Percentiles rank a stretch among this genome's conserved stretches.
Conservation (phyloP, 1,284 basidiomycete species). For the Leccinum fuscescens region DNA sequence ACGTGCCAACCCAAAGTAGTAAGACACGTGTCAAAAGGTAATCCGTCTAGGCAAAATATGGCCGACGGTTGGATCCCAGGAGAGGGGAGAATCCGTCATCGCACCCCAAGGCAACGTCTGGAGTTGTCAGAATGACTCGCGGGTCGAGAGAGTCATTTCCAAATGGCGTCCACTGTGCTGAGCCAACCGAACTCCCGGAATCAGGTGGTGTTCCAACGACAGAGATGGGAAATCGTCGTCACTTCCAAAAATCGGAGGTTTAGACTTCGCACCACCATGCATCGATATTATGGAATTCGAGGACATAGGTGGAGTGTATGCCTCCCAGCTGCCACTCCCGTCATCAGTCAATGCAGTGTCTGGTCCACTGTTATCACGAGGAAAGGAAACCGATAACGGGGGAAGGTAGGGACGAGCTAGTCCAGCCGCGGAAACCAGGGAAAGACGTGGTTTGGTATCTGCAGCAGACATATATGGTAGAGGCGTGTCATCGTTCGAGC, state of each 20-base stretch:
- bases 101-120: conserved; percentile 23
- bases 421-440: conserved; percentile 32
- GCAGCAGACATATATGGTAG: conserved; percentile 14
- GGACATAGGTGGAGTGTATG: conserved; percentile 58
- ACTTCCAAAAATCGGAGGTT: conserved; percentile 23
- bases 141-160: conserved; percentile 27
- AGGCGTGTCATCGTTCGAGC: conserved; percentile 21
- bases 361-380: conserved; percentile 44
- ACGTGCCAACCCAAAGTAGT: neutral
- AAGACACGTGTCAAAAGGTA: neutral
- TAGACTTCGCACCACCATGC: conserved; percentile 16
- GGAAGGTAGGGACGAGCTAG: conserved; percentile 31
- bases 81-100: conserved; percentile 26
- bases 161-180: conserved; percentile 28
- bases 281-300: conserved; percentile 39
- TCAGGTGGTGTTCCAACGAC: conserved; percentile 16
- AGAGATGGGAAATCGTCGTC: conserved; percentile 30
- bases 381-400: conserved; percentile 31
- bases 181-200: conserved; percentile 14
- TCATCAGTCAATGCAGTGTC: conserved; percentile 47
- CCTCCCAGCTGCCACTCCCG: conserved; percentile 50
- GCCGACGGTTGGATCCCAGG: conserved; percentile 20
- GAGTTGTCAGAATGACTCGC: conserved; percentile 24
- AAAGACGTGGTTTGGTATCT: conserved; percentile 23
- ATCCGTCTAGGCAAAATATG: conserved; percentile 17